These are phyloP conservation scores for Chaetomium tenue DNA, from an alignment of 495 filamentous ascomycete genomes.

Conservation along the genomic window DNA sequence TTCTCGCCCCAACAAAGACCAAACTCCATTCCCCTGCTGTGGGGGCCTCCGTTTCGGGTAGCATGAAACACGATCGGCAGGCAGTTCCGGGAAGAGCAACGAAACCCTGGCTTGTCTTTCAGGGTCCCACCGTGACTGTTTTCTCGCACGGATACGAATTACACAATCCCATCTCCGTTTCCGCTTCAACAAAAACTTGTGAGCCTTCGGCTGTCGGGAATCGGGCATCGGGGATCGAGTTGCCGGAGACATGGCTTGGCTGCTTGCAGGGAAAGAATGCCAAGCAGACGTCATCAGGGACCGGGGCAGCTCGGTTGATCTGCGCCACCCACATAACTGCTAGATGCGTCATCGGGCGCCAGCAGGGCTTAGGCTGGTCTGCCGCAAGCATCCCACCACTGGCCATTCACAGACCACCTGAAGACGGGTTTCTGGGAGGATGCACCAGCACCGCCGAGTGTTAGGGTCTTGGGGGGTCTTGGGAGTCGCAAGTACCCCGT, in stretches of 20 bases:
- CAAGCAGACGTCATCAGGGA: constrained; percentile 23
- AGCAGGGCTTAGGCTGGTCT: constrained; percentile 10
- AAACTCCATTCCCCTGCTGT: background rate
- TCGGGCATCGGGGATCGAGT: too few species aligned
- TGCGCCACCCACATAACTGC: constrained; percentile 17
- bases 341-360: constrained; percentile 21
- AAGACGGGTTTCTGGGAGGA: background rate
- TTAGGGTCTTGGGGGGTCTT: constrained; percentile 6
- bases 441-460: constrained; percentile 10
- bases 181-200: too few species aligned
- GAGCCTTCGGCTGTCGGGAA: too few species aligned
- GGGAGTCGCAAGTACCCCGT: background rate
- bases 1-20: background rate
- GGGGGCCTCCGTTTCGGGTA: background rate
- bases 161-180: too few species aligned
- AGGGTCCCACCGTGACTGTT: too few species aligned
- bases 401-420: background rate
- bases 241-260: background rate
- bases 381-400: background rate
- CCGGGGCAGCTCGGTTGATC: background rate
- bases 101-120: background rate
- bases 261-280: background rate
- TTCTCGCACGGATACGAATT: too few species aligned
- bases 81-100: background rate
- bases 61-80: background rate